phyloP scores from a whole-genome alignment of 1,139 yeast species.

The Zygoascus sp. region DNA sequence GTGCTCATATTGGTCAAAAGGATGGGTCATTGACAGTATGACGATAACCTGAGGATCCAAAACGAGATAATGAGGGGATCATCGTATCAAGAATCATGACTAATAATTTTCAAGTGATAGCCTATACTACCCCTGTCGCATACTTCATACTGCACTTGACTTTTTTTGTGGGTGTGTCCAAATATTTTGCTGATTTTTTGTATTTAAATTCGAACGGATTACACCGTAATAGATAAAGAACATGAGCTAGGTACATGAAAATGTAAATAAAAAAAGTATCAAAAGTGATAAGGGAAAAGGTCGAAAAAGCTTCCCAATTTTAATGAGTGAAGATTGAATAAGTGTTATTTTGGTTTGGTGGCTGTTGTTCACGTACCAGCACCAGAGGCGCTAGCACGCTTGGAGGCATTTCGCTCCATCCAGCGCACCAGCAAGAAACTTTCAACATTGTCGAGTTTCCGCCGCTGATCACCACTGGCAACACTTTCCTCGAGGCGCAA shows the following conservation, averaged over 20 bases:
- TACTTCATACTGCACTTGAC: background rate
- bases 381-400: background rate
- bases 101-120: no score
- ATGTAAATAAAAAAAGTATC: background rate
- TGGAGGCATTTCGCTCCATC: constrained; percentile 35
- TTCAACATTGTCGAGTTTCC: constrained; percentile 47
- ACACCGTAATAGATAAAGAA: background rate
- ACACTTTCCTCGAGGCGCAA: constrained; percentile 6
- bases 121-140: no score
- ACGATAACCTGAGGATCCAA: no score
- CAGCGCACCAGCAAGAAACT: constrained; percentile 44
- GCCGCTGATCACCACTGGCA: constrained; percentile 12
- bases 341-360: no score
- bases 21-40: no score
- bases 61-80: no score
- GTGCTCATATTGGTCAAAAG: no score
- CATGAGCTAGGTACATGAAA: background rate
- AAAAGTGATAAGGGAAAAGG: background rate
- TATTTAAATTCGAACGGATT: no score
- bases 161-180: background rate
- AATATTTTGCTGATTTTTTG: no score
- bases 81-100: no score
- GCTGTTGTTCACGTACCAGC: no score
- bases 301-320: background rate
- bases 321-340: background rate